Conservation (phyloP, 208 protist genomes). For the Trypanosomatidae sp. region DNA sequence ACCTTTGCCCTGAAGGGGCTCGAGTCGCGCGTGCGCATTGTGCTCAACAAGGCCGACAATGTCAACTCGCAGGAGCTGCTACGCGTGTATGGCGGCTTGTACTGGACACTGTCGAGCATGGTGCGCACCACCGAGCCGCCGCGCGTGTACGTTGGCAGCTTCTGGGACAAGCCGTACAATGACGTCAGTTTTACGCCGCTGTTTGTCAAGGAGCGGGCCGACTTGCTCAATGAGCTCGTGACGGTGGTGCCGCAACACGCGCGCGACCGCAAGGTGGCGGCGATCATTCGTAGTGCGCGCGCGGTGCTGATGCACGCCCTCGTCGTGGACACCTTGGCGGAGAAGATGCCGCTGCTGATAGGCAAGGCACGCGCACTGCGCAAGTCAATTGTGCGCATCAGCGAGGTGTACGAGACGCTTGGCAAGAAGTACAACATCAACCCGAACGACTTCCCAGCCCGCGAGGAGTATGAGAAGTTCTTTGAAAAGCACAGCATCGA, state of each 20-base stretch:
- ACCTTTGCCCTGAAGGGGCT: conserved; percentile 54
- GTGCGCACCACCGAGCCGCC: conserved; percentile 92
- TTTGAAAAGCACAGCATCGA: conserved; percentile 16
- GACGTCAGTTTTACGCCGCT: conserved; percentile 59
- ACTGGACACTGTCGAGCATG: conserved; percentile 95
- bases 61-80: conserved; percentile 91
- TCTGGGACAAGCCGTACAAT: conserved; percentile 90
- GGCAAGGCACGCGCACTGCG: conserved; percentile 70
- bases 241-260: conserved; percentile 75
- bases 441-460: conserved; percentile 28
- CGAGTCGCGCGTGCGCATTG: conserved; percentile 93
- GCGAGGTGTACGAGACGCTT: conserved; percentile 28
- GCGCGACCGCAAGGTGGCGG: conserved; percentile 86
- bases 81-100: conserved; percentile 94
- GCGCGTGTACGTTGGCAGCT: conserved; percentile 94
- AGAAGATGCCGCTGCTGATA: conserved; percentile 61
- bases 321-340: conserved; percentile 42
- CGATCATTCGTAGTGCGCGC: conserved; percentile 60
- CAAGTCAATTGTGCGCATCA: conserved; percentile 37
- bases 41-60: conserved; percentile 96
- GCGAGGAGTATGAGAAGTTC: conserved; percentile 17
- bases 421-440: conserved; percentile 31
- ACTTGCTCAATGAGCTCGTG: conserved; percentile 79
- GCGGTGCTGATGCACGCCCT: conserved; percentile 78
- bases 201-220: conserved; percentile 79